These are phyloP conservation scores for Nicotiana knightiana DNA, from an alignment of 257 asterid species.

Conservation along the genomic window DNA sequence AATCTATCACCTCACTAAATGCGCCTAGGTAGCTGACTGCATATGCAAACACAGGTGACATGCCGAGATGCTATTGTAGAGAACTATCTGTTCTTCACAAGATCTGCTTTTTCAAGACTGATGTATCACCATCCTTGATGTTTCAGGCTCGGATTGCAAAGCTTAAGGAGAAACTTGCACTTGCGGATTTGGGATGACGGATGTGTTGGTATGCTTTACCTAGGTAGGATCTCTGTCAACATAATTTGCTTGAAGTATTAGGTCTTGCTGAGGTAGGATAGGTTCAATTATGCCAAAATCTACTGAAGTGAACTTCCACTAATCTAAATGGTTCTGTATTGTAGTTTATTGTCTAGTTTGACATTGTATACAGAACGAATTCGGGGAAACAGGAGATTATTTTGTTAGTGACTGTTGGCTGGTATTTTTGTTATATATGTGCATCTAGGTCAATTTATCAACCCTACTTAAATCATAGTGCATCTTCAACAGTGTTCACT, in stretches of 20 bases:
- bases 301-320: not conserved
- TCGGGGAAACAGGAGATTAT: not conserved
- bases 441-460: not conserved
- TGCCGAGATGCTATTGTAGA: not conserved
- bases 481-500: not conserved
- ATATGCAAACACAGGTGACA: not conserved
- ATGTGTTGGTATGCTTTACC: not conserved
- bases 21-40: not conserved
- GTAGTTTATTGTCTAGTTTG: not conserved
- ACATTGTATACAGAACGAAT: not conserved
- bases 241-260: not conserved
- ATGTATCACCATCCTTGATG: constrained; percentile 9
- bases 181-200: constrained; percentile 27
- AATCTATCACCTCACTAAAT: not conserved
- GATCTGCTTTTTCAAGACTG: not conserved
- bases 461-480: not conserved
- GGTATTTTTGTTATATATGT: not conserved
- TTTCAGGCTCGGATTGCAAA: constrained; percentile 58
- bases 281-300: not conserved
- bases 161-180: constrained; percentile 55
- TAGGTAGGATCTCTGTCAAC: not conserved
- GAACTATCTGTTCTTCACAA: not conserved
- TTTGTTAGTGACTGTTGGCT: not conserved
- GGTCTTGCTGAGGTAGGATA: not conserved
- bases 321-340: not conserved